phyloP scores from a whole-genome alignment of 805 yeast species.

The Ogataea parapolymorpha region DNA sequence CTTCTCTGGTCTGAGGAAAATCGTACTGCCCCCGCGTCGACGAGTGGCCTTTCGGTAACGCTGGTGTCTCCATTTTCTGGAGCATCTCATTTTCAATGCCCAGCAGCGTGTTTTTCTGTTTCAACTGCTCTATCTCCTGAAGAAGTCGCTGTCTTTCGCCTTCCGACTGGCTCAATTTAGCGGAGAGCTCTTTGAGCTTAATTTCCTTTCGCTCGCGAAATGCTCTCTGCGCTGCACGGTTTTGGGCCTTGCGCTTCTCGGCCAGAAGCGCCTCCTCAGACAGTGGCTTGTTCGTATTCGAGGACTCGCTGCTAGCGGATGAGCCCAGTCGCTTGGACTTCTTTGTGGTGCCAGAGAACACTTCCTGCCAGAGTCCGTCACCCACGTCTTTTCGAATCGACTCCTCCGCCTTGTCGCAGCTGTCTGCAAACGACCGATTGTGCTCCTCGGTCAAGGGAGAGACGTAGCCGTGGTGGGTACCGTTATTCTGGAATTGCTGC shows the following conservation, averaged over 20 bases:
- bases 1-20: slow-evolving; percentile 27
- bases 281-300: slow-evolving; percentile 5
- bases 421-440: background rate
- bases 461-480: background rate
- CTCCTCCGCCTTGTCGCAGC: slow-evolving; percentile 5
- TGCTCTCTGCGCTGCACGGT: slow-evolving; percentile 85
- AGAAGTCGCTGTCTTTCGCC: slow-evolving; percentile 38
- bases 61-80: slow-evolving; percentile 26
- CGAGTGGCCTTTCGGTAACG: background rate
- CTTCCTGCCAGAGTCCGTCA: slow-evolving; percentile 1
- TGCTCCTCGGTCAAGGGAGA: slow-evolving; percentile 9
- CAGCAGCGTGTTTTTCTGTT: slow-evolving; percentile 52
- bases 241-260: slow-evolving; percentile 68
- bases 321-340: slow-evolving; percentile 1
- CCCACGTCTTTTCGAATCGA: slow-evolving; percentile 1
- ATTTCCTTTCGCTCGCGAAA: slow-evolving; percentile 79
- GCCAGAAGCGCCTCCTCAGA: slow-evolving; percentile 39
- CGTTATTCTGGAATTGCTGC: slow-evolving; percentile 12
- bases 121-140: slow-evolving; percentile 40
- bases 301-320: background rate
- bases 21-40: slow-evolving; percentile 11
- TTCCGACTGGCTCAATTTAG: slow-evolving; percentile 56
- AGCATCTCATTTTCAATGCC: slow-evolving; percentile 61
- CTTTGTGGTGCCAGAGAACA: background rate
- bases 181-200: slow-evolving; percentile 63